phyloP scores from a whole-genome alignment of 495 filamentous ascomycete species.

The Friedmanniomyces endolithicus region DNA sequence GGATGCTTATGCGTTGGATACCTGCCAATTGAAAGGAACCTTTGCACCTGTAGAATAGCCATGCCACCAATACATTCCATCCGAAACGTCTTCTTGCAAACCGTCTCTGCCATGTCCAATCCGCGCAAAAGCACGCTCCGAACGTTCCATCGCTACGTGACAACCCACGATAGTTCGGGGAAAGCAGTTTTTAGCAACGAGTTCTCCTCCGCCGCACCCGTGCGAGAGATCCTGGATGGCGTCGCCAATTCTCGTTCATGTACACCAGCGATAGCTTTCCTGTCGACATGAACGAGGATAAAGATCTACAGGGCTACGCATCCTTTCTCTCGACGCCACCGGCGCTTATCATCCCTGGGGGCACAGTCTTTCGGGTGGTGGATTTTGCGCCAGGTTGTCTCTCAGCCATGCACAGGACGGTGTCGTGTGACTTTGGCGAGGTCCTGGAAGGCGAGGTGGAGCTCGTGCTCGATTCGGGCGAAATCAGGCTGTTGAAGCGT shows the following conservation, averaged over 20 bases:
- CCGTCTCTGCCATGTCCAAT: too few relatives aligned
- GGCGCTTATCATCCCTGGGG: slow-evolving; percentile 25
- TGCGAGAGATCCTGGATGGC: slow-evolving; percentile 12
- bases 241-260: slow-evolving; percentile 10
- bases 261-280: slow-evolving; percentile 22
- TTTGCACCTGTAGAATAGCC: too few relatives aligned
- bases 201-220: too few relatives aligned
- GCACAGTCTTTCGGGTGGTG: slow-evolving; percentile 22
- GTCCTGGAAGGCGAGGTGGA: slow-evolving; percentile 28
- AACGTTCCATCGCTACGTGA: slow-evolving; percentile 3
- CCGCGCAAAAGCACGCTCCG: not conserved
- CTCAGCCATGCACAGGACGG: too few relatives aligned
- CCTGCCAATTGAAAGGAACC: too few relatives aligned
- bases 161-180: not conserved
- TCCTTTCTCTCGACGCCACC: too few relatives aligned
- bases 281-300: slow-evolving; percentile 27
- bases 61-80: too few relatives aligned
- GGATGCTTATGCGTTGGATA: too few relatives aligned
- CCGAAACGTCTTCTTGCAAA: too few relatives aligned
- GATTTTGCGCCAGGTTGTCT: too few relatives aligned
- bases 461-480: slow-evolving; percentile 23
- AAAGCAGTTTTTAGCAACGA: slow-evolving; percentile 22
- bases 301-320: too few relatives aligned
- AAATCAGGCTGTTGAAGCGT: slow-evolving; percentile 21
- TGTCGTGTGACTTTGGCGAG: slow-evolving; percentile 26